phyloP scores from a whole-genome alignment of 2,329 filamentous ascomycete species.

The Aplosporella prunicola region DNA sequence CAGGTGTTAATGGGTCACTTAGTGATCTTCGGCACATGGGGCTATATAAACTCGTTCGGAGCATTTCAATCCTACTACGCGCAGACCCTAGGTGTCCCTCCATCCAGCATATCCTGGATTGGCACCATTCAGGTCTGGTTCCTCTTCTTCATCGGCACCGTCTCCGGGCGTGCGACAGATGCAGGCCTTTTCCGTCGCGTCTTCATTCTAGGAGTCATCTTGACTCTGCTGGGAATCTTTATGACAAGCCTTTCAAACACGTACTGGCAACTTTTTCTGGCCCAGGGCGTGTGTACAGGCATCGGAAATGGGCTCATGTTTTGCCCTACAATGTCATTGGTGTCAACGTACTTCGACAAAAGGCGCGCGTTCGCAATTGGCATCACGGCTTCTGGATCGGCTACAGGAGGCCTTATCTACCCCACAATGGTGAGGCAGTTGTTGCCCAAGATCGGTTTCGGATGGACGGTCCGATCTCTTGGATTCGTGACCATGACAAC shows the following conservation, averaged over 20 bases:
- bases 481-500: conserved; percentile 49
- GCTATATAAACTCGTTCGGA: conserved; percentile 28
- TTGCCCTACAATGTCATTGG: conserved; percentile 21
- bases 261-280: conserved; percentile 39
- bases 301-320: conserved; percentile 29
- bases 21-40: conserved; percentile 28
- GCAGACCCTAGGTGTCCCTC: conserved; percentile 18
- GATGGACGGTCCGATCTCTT: conserved; percentile 54
- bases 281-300: conserved; percentile 26
- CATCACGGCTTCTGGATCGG: conserved; percentile 50
- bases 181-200: conserved; percentile 42
- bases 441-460: conserved; percentile 51
- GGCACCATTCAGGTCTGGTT: conserved; percentile 43
- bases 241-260: conserved; percentile 39
- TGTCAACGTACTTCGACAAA: conserved; percentile 49
- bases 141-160: conserved; percentile 42
- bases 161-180: conserved; percentile 44
- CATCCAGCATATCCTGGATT: conserved; percentile 44
- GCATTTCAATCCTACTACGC: conserved; percentile 30
- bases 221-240: conserved; percentile 41
- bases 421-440: conserved; percentile 47
- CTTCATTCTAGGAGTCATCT: conserved; percentile 32
- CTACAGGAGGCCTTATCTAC: conserved; percentile 55
- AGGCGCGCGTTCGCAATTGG: conserved; percentile 52
- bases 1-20: conserved; percentile 29